These are phyloP conservation scores for Penicillium concentricum DNA, from an alignment of 2,329 filamentous ascomycete species.

Conservation along the genomic window DNA sequence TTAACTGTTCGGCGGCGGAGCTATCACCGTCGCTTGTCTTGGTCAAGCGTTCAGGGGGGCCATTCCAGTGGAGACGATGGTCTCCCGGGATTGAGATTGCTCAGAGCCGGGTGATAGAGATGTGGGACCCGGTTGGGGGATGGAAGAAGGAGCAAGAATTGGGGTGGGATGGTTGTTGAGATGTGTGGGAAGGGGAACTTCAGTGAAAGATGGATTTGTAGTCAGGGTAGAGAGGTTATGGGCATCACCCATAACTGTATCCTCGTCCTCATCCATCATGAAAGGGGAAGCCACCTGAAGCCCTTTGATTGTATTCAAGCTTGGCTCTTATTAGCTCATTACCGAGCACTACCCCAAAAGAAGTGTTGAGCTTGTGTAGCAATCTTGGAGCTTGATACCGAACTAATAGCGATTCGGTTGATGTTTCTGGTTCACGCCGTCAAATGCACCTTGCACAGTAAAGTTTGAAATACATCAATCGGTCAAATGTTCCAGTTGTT, in stretches of 20 bases:
- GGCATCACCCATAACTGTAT: slow-evolving; percentile 41
- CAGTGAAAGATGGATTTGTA: slow-evolving; percentile 16
- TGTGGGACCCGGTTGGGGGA: slow-evolving; percentile 3
- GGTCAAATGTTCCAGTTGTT: background rate
- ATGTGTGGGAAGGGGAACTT: slow-evolving; percentile 15
- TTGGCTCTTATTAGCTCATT: slow-evolving; percentile 14
- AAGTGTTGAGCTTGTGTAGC: background rate
- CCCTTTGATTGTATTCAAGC: background rate
- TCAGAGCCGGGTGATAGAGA: slow-evolving; percentile 16
- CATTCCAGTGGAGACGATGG: slow-evolving; percentile 2
- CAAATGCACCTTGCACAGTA: background rate
- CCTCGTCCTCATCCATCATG: slow-evolving; percentile 39
- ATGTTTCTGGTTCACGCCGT: background rate
- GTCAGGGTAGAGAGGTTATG: slow-evolving; percentile 19
- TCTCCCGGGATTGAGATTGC: slow-evolving; percentile 8
- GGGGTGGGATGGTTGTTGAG: slow-evolving; percentile 22
- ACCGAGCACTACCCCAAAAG: background rate
- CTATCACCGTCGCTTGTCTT: slow-evolving; percentile 29
- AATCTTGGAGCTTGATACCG: background rate
- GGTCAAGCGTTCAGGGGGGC: slow-evolving; percentile 23
- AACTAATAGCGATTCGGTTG: background rate
- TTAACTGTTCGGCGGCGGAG: slow-evolving; percentile 18
- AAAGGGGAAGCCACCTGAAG: background rate
- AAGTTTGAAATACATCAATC: background rate
- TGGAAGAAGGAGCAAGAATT: slow-evolving; percentile 22